These are phyloP conservation scores for Berberis thunbergii DNA, from an alignment of 164 flowering plant genomes.

Conservation along the genomic window DNA sequence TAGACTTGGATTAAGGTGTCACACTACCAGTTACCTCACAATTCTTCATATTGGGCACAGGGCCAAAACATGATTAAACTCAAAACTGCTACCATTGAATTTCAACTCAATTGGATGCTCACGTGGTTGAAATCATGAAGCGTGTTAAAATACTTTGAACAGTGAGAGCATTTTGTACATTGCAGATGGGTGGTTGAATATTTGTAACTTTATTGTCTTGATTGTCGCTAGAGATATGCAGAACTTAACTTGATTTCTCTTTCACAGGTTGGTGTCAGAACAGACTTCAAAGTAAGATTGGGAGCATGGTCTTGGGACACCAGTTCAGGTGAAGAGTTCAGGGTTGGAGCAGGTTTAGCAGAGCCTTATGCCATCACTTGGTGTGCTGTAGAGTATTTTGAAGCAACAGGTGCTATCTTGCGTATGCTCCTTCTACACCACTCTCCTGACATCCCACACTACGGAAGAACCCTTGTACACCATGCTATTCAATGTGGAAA, in stretches of 20 bases:
- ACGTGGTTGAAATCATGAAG: too few species aligned
- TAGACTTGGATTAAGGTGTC: too few species aligned
- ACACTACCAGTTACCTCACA: too few species aligned
- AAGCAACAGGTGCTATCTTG: slow-evolving; percentile 50
- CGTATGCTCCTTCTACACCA: slow-evolving; percentile 46
- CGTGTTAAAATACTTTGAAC: not conserved
- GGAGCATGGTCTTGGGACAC: slow-evolving; percentile 85
- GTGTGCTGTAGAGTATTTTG: slow-evolving; percentile 78
- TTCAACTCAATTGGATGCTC: too few species aligned
- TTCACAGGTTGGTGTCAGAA: slow-evolving; percentile 43
- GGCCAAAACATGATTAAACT: too few species aligned
- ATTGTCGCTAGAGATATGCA: not conserved
- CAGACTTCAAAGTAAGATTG: slow-evolving; percentile 41
- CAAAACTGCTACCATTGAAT: too few species aligned
- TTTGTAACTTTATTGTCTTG: too few species aligned
- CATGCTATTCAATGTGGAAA: slow-evolving; percentile 66
- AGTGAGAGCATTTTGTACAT: not conserved
- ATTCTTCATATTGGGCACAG: too few species aligned
- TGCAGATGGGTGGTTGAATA: not conserved
- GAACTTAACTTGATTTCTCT: not conserved
- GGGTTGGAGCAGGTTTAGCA: slow-evolving; percentile 70
- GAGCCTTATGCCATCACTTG: slow-evolving; percentile 53
- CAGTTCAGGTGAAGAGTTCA: slow-evolving; percentile 52
- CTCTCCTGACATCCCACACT: slow-evolving; percentile 34
- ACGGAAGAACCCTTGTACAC: slow-evolving; percentile 60